phyloP scores from a whole-genome alignment of 306 rosid genomes.

The Lathyrus tuberosus region DNA sequence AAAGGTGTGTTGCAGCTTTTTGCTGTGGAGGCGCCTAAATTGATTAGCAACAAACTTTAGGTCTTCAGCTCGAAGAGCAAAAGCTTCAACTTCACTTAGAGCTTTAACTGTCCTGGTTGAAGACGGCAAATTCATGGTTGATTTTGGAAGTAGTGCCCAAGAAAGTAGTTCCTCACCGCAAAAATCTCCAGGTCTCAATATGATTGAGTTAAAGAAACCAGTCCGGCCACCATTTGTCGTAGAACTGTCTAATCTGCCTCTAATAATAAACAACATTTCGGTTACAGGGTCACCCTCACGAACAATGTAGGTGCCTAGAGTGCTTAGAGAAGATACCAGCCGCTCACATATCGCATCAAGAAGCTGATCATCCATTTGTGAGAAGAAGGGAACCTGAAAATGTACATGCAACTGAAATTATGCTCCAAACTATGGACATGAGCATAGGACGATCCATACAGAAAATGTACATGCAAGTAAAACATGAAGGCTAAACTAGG shows the following conservation, averaged over 20 bases:
- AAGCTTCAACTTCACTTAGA: slow-evolving; percentile 85
- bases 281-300: slow-evolving; percentile 96
- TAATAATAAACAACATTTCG: slow-evolving; percentile 87
- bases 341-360: slow-evolving; percentile 98
- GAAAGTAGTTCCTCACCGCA: slow-evolving; percentile 97
- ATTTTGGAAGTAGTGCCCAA: slow-evolving; percentile 94
- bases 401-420: background rate
- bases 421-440: slow-evolving; percentile 27
- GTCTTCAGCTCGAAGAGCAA: slow-evolving; percentile 91
- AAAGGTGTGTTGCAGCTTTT: slow-evolving; percentile 95
- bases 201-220: slow-evolving; percentile 91
- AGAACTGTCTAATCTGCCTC: slow-evolving; percentile 91
- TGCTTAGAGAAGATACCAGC: slow-evolving; percentile 89
- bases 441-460: slow-evolving; percentile 12
- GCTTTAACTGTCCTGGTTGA: slow-evolving; percentile 89
- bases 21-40: slow-evolving; percentile 94
- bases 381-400: slow-evolving; percentile 90
- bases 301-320: slow-evolving; percentile 82
- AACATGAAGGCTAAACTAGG: slow-evolving; percentile 2
- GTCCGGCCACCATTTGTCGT: slow-evolving; percentile 95
- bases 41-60: slow-evolving; percentile 97
- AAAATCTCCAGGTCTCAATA: slow-evolving; percentile 89
- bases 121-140: slow-evolving; percentile 80
- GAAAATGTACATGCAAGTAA: slow-evolving; percentile 8
- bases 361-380: slow-evolving; percentile 96